A percentile compares a stretch with the other conserved stretches of the same genome.
These are phyloP conservation scores for Emmonsiellopsis sp. DNA, from an alignment of 2,329 filamentous ascomycete species.

Conservation along the genomic window DNA sequence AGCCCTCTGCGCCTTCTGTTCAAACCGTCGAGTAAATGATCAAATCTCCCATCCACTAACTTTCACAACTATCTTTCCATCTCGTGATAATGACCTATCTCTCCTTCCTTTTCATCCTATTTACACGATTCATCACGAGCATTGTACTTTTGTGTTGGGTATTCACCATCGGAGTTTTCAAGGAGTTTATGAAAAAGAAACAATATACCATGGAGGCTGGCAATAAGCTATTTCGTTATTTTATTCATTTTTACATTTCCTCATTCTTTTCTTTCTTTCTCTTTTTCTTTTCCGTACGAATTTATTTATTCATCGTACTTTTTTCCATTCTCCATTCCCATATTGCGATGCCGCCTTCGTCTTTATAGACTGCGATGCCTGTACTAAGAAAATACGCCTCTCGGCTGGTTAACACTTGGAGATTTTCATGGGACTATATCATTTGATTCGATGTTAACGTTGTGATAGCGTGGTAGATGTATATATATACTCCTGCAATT, in stretches of 20 bases:
- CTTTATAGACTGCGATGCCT: too few species aligned
- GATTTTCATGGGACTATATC: too few species aligned
- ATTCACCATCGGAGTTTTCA: background rate
- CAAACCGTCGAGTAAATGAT: background rate
- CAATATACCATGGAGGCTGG: background rate
- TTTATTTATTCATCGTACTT: background rate
- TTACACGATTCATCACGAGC: background rate
- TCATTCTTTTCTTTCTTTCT: background rate
- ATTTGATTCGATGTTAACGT: too few species aligned
- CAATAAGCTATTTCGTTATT: too few species aligned
- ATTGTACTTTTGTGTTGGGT: background rate
- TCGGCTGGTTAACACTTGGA: too few species aligned
- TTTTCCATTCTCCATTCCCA: background rate
- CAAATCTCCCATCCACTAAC: too few species aligned
- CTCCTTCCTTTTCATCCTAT: background rate
- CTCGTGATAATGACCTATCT: background rate
- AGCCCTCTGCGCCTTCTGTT: conserved; percentile 21
- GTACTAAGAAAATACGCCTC: too few species aligned
- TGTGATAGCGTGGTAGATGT: too few species aligned
- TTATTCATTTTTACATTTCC: background rate
- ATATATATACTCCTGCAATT: too few species aligned
- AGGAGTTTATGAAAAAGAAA: background rate
- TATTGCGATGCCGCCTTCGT: too few species aligned
- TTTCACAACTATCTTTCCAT: too few species aligned
- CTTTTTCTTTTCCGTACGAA: too few species aligned